Evolutionary conservation across 139 green algal genomes (phyloP).

Genomic region (Coelastrella sp.): DNA sequence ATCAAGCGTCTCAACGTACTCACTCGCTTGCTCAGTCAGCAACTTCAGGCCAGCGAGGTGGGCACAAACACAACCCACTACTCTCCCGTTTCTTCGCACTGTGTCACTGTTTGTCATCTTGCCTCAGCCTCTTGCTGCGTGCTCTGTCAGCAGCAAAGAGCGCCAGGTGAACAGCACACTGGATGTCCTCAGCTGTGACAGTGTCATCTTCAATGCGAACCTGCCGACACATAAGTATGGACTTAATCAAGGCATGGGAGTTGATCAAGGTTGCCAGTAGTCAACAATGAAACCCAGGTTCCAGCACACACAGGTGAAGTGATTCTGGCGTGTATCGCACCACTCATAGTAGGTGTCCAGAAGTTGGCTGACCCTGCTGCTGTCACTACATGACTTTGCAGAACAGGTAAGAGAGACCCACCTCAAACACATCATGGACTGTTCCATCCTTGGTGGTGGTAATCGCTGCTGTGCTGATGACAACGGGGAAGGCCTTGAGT

Average conservation of each 20-base stretch:
- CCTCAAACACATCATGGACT: conserved; percentile 73
- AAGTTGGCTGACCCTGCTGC: background rate
- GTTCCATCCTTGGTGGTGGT: conserved; percentile 68
- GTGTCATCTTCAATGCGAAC: conserved; percentile 41
- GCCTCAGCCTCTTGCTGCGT: conserved; percentile 17
- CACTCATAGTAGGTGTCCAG: background rate
- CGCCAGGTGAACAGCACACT: conserved; percentile 14
- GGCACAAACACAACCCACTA: too few relatives aligned
- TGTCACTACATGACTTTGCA: background rate
- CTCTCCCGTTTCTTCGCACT: too few relatives aligned
- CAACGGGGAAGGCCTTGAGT: conserved; percentile 60
- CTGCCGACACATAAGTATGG: conserved; percentile 50
- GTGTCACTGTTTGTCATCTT: conserved; percentile 4
- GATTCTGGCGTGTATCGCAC: too few relatives aligned
- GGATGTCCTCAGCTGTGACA: conserved; percentile 32
- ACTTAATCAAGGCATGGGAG: too few relatives aligned
- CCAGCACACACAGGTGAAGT: too few relatives aligned
- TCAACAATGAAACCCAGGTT: background rate
- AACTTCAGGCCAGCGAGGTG: too few relatives aligned
- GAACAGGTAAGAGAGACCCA: too few relatives aligned
- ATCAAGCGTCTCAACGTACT: too few relatives aligned
- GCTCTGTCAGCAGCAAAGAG: background rate
- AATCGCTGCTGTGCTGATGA: conserved; percentile 71
- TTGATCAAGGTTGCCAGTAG: too few relatives aligned
- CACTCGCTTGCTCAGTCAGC: too few relatives aligned